phyloP scores from a whole-genome alignment of 169 alveolate genomes.

The Plasmodium coatneyi region DNA sequence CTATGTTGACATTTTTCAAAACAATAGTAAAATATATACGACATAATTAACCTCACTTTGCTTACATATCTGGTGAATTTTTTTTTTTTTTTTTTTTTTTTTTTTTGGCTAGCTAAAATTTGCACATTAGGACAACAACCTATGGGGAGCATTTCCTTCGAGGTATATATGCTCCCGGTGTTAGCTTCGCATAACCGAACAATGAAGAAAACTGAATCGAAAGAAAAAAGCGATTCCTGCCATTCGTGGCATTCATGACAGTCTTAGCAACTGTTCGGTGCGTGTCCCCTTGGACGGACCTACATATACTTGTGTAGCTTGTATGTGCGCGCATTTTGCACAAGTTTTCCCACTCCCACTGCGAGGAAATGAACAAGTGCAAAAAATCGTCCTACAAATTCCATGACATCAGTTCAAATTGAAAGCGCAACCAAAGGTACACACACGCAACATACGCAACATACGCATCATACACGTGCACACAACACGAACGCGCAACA shows the following conservation, averaged over 20 bases:
- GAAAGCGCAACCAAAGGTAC: not conserved
- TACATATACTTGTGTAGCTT: not conserved
- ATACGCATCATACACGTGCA: not conserved
- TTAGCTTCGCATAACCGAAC: not conserved
- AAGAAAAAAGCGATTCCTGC: not conserved
- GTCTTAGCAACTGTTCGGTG: not conserved
- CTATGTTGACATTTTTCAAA: not conserved
- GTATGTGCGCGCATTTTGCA: not conserved
- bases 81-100: too few species aligned
- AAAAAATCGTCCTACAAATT: not conserved
- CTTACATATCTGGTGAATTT: not conserved
- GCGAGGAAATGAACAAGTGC: not conserved
- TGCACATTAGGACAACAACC: not conserved
- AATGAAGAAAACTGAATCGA: not conserved
- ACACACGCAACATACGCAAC: not conserved
- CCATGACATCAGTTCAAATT: not conserved
- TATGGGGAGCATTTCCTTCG: not conserved
- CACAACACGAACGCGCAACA: not conserved
- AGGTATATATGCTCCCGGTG: not conserved
- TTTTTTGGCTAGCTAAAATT: not conserved
- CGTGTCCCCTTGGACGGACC: not conserved
- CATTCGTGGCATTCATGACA: not conserved
- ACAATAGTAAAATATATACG: not conserved
- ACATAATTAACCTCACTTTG: not conserved
- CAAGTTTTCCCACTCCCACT: not conserved